Percentiles rank a stretch among this genome's conserved stretches.
Evolutionary conservation across 2,329 filamentous ascomycete genomes (phyloP).

Genomic region (Karstenula rhodostoma): DNA sequence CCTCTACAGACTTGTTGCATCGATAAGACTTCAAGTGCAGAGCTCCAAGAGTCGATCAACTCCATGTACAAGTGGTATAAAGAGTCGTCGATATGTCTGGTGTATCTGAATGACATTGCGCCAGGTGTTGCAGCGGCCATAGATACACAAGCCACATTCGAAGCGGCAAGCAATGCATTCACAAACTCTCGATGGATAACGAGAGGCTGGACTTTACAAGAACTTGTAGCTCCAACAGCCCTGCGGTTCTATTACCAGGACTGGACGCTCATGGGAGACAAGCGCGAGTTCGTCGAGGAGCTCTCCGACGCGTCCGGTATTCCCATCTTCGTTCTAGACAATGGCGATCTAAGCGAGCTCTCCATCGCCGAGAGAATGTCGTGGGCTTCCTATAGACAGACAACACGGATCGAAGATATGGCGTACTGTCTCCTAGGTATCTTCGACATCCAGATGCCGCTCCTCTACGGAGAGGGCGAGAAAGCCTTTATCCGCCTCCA

Average conservation of each 20-base stretch:
- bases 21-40: constrained; percentile 32
- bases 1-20: constrained; percentile 29
- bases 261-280: constrained; percentile 38
- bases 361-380: constrained; percentile 39
- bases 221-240: constrained; percentile 33
- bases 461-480: constrained; percentile 40
- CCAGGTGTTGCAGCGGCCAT: constrained; percentile 6
- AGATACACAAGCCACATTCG: constrained; percentile 22
- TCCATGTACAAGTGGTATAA: constrained; percentile 39
- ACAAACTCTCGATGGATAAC: constrained; percentile 32
- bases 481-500: constrained; percentile 39
- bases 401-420: constrained; percentile 37
- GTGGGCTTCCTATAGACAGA: constrained; percentile 38
- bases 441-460: constrained; percentile 43
- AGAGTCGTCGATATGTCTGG: constrained; percentile 29
- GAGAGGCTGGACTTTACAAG: constrained; percentile 42
- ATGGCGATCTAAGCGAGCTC: constrained; percentile 25
- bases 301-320: constrained; percentile 37
- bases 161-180: constrained; percentile 26
- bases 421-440: constrained; percentile 43
- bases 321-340: constrained; percentile 31
- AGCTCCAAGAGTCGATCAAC: constrained; percentile 36
- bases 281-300: constrained; percentile 33
- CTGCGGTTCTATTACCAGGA: constrained; percentile 38
- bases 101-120: constrained; percentile 29